Percentiles rank a stretch among this genome's conserved stretches.
phyloP scores from a whole-genome alignment of 208 protist genomes.

The Tritrichomonas foetus region DNA sequence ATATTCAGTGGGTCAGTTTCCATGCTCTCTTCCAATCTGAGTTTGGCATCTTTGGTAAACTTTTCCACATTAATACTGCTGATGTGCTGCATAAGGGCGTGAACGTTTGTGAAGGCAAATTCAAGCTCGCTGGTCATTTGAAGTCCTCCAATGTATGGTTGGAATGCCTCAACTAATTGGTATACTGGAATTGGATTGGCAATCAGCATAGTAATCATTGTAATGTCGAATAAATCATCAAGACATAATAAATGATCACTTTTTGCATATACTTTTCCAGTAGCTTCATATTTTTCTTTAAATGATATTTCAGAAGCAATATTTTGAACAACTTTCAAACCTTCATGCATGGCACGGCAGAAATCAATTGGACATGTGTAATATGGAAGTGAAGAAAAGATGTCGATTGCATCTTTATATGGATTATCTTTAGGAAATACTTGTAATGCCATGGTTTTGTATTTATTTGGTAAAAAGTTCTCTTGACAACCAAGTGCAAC shows the following conservation, averaged over 20 bases:
- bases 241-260: constrained; percentile 22
- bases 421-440: background rate
- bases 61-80: background rate
- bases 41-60: background rate
- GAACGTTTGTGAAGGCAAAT: constrained; percentile 10
- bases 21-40: background rate
- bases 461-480: background rate
- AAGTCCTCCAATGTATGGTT: background rate
- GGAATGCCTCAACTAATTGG: background rate
- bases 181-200: background rate
- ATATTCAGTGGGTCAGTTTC: background rate
- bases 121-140: background rate
- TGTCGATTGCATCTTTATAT: background rate
- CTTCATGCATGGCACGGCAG: background rate
- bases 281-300: background rate
- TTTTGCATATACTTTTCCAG: background rate
- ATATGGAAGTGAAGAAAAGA: background rate
- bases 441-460: background rate
- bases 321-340: background rate
- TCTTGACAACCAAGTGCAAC: background rate
- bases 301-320: constrained; percentile 25
- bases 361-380: background rate
- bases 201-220: background rate
- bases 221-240: constrained; percentile 27
- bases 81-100: background rate